Percentiles rank a stretch among this genome's conserved stretches.
phyloP scores from a whole-genome alignment of 2,329 filamentous ascomycete species.

The Amauroascus niger region DNA sequence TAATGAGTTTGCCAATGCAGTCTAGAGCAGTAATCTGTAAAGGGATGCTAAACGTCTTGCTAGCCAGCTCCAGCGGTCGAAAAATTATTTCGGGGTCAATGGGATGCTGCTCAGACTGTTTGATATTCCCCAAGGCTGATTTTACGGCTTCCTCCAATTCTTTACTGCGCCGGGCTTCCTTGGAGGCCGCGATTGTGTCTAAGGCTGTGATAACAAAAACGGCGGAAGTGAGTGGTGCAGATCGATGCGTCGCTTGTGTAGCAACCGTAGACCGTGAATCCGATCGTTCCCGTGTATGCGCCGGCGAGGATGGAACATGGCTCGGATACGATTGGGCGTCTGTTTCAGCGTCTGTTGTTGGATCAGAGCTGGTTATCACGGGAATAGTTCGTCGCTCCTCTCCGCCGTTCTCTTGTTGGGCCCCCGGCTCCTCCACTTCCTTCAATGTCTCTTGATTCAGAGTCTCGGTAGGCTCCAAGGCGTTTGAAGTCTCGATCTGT shows the following conservation, averaged over 20 bases:
- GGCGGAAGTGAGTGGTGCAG: constrained; percentile 74
- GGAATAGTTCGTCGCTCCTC: not conserved
- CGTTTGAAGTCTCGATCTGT: not conserved
- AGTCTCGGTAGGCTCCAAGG: not conserved
- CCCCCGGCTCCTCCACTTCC: not conserved
- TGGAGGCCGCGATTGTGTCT: constrained; percentile 82
- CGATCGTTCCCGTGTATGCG: constrained; percentile 35
- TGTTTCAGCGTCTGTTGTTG: not conserved
- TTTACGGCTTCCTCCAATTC: constrained; percentile 72
- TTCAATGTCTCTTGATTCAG: not conserved
- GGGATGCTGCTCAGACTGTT: constrained; percentile 66
- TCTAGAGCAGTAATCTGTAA: constrained; percentile 86
- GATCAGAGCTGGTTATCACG: not conserved
- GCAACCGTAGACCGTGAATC: constrained; percentile 53
- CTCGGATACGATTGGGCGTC: not conserved
- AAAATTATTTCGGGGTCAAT: constrained; percentile 91
- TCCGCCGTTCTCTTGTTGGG: not conserved
- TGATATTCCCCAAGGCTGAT: constrained; percentile 74
- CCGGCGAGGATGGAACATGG: not conserved
- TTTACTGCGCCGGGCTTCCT: constrained; percentile 80
- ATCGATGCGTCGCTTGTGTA: constrained; percentile 42
- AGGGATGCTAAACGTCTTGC: constrained; percentile 72
- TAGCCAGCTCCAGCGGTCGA: constrained; percentile 78
- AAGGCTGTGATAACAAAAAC: constrained; percentile 92
- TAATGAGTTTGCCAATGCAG: constrained; percentile 97